Conservation (phyloP, 1,284 basidiomycete genomes). For the Leccinum subfulvum region DNA sequence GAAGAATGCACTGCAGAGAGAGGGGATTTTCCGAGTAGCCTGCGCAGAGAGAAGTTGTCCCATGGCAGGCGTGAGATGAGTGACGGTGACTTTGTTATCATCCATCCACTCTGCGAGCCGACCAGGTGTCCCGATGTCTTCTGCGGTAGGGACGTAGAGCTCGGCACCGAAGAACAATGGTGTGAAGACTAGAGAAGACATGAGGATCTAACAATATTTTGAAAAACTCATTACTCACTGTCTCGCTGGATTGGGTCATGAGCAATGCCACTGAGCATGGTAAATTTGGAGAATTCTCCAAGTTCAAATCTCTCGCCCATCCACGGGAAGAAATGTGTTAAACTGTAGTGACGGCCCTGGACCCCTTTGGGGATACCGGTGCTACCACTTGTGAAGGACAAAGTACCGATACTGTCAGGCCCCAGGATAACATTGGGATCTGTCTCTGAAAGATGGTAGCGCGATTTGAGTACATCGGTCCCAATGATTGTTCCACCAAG, state of each 20-base stretch:
- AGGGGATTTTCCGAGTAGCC: conserved; percentile 86
- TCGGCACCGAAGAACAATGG: conserved; percentile 97
- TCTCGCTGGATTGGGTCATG: conserved; percentile 99
- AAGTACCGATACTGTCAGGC: conserved; percentile 92
- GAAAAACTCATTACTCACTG: conserved; percentile 57
- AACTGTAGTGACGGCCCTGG: conserved; percentile 89
- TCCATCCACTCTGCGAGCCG: conserved; percentile 99
- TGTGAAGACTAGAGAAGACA: conserved; percentile 78
- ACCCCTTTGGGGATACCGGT: conserved; percentile 99
- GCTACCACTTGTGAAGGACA: conserved; percentile 97
- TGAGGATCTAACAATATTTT: conserved; percentile 7
- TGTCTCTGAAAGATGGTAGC: conserved; percentile 54
- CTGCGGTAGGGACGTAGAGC: conserved; percentile 94
- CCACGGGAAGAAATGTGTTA: conserved; percentile 99
- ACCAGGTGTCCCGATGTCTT: conserved; percentile 97
- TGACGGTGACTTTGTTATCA: conserved; percentile 84
- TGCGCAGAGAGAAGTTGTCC: conserved; percentile 97
- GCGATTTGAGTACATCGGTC: conserved; percentile 47
- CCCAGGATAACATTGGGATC: conserved; percentile 86
- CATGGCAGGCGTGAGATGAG: conserved; percentile 98
- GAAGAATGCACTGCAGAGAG: conserved; percentile 92
- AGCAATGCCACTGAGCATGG: conserved; percentile 98
- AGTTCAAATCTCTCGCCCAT: conserved; percentile 92
- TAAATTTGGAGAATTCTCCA: conserved; percentile 80
- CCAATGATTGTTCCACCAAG: conserved; percentile 58